Percentiles rank a stretch among this genome's conserved stretches.
Evolutionary conservation across 1,284 basidiomycete genomes (phyloP).

Genomic region (Polyporus tsugae): DNA sequence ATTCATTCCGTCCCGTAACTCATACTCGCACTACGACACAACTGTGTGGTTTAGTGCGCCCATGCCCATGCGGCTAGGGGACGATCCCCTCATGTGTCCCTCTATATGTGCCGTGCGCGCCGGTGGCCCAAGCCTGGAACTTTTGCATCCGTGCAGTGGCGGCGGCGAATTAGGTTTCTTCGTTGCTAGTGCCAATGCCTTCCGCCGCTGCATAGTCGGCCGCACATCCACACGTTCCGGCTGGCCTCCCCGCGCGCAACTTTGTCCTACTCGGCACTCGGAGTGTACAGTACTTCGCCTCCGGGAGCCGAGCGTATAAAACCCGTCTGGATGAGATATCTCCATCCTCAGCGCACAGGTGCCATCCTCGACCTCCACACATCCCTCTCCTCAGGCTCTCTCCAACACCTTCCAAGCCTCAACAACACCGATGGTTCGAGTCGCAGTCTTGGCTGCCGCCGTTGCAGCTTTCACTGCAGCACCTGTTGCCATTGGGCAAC

Average conservation of each 20-base stretch:
- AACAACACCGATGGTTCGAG: slow-evolving; percentile 25
- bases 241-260: neutral
- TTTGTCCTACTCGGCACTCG: neutral
- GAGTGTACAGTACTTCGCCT: neutral
- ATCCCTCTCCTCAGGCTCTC: slow-evolving; percentile 10
- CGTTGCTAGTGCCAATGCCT: slow-evolving; percentile 1
- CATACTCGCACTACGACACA: neutral
- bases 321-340: neutral
- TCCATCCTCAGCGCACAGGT: neutral
- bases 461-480: slow-evolving; percentile 14
- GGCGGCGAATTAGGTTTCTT: slow-evolving; percentile 5
- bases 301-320: neutral
- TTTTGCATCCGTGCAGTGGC: slow-evolving; percentile 4
- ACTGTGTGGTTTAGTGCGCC: neutral
- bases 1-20: neutral
- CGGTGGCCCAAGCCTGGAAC: neutral
- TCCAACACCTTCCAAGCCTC: slow-evolving; percentile 9
- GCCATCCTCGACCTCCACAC: neutral
- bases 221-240: neutral
- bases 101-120: neutral
- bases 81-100: slow-evolving; percentile 8
- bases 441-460: slow-evolving; percentile 15
- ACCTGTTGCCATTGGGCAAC: slow-evolving; percentile 36
- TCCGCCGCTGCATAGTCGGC: neutral
- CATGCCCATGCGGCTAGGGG: neutral